Conservation (phyloP, 768 basidiomycete genomes). For the Lactarius vividus region DNA sequence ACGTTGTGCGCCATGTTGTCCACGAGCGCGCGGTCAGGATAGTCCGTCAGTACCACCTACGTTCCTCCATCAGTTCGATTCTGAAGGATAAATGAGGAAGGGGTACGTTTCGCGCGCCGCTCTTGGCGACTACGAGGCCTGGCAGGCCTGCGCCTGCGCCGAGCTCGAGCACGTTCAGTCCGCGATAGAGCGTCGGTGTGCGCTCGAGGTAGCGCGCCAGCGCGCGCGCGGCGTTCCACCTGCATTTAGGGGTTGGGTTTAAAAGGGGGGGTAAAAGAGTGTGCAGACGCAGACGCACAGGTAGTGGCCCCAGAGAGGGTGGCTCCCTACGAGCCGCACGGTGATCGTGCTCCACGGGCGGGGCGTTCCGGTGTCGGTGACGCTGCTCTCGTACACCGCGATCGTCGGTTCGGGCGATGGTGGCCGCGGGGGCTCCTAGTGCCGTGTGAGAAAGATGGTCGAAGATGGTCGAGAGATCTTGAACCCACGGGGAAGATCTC, state of each 20-base stretch:
- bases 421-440: slow-evolving; percentile 65
- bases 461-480: background rate
- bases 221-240: slow-evolving; percentile 79
- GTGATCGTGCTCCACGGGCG: slow-evolving; percentile 40
- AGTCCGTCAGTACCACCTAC: slow-evolving; percentile 85
- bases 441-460: no score
- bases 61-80: background rate
- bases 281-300: no score
- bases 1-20: slow-evolving; percentile 76
- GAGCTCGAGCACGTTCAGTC: slow-evolving; percentile 69
- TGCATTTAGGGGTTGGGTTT: no score
- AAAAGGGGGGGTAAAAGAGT: no score
- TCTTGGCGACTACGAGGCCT: slow-evolving; percentile 67
- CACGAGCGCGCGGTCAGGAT: slow-evolving; percentile 76
- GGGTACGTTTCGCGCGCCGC: slow-evolving; percentile 47
- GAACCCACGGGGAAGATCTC: slow-evolving; percentile 48
- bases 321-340: slow-evolving; percentile 73
- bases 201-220: slow-evolving; percentile 69
- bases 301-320: slow-evolving; percentile 81
- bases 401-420: slow-evolving; percentile 63
- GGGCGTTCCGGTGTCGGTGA: background rate
- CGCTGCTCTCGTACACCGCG: slow-evolving; percentile 45
- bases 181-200: slow-evolving; percentile 45
- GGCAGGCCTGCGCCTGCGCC: slow-evolving; percentile 95
- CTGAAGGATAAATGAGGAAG: no score